Percentiles rank a stretch among this genome's conserved stretches.
Evolutionary conservation across 345 rosid species (phyloP).

Genomic region (Pseudoturritis turrita): DNA sequence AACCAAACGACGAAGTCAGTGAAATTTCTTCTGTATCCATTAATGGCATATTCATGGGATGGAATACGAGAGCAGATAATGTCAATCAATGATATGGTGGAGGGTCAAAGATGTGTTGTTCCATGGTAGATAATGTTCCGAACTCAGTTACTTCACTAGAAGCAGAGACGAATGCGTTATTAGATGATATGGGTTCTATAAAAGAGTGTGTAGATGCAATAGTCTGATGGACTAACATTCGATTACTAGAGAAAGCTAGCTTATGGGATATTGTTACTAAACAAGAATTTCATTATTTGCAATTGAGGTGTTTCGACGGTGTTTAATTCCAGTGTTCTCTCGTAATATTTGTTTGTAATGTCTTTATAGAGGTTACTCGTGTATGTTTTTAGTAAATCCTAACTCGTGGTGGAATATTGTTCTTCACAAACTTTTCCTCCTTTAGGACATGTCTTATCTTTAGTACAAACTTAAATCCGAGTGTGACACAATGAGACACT

Average conservation of each 20-base stretch:
- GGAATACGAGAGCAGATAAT: background rate
- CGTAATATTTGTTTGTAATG: background rate
- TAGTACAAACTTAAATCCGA: no score
- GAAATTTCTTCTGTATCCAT: background rate
- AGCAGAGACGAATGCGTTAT: background rate
- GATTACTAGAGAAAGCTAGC: constrained; percentile 12
- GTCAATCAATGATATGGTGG: background rate
- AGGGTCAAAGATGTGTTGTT: background rate
- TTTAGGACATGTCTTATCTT: background rate
- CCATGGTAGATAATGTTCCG: background rate
- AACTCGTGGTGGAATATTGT: background rate
- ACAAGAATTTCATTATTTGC: background rate
- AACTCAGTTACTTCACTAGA: constrained; percentile 1
- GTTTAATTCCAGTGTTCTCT: background rate
- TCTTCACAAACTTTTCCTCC: background rate
- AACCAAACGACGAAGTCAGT: background rate
- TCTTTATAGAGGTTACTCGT: background rate
- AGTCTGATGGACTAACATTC: background rate
- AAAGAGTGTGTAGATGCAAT: background rate
- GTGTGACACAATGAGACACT: no score
- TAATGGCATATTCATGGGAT: no score
- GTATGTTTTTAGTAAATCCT: background rate
- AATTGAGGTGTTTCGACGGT: background rate
- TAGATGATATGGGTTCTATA: background rate
- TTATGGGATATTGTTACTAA: background rate